Base-by-base conservation (phyloP, 2,329 filamentous ascomycete species). In the Aspergillus fumigatiaffinis region DNA sequence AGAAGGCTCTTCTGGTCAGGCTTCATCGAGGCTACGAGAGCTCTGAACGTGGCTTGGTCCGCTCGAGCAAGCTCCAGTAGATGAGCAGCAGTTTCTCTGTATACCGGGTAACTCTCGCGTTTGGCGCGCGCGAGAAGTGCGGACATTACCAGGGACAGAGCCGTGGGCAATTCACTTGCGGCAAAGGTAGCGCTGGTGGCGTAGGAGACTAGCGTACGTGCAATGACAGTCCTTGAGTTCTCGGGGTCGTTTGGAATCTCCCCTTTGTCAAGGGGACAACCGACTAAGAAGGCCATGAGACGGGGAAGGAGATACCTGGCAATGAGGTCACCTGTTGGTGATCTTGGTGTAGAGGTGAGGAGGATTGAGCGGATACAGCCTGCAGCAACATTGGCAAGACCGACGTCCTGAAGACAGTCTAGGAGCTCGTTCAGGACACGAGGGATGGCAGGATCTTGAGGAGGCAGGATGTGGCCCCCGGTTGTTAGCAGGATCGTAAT, bases 361-460 rank as follows among this genome's bases (percentile, higher is more conserved):
- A 97, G 81, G 7, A 97, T 82, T 7, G 92, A 94, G 56, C 92
- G 87, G 63, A 93, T 85, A 74, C 94, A 99, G 68, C 91, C 92
- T 60, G 91, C 89, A 1, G 94, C 92, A 55, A 97, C 92, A 68
- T 90, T 96, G 54, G 90, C 89, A 17, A 81, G 74, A 3, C 79
- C 79, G 4, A 80, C 71, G 54, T 82, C 80, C 53, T 79, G 75
- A 23, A 99, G 82, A 71, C 92, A 96, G 68, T 96, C 93, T 41
- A 93, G 77, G 23, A 96, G 76, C 76, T 96, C 91, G 63, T 90
- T 84, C 3, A 96, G 80, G 66, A 92, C 92, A 54, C 85, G 85
- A 25, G 82, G 78, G 49, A 96, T 83, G 1, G 95, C 81, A 8
- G 88, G 84, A 65, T 97, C 92, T 46, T 84, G 85, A 0, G 90